phyloP scores from a whole-genome alignment of 352 stramenopile genomes.

The Phytophthora quininea region DNA sequence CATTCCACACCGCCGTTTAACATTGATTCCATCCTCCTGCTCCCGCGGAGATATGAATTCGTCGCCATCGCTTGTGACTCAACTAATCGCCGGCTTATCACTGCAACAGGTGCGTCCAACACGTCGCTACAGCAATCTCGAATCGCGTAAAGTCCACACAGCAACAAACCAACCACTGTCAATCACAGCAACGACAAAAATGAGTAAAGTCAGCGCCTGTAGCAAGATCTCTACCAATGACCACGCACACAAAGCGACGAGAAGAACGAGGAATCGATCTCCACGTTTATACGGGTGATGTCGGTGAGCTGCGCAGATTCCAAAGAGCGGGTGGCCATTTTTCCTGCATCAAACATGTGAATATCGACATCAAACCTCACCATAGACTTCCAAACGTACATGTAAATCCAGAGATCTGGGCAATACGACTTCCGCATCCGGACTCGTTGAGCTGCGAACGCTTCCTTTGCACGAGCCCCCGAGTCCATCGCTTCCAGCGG shows the following conservation, averaged over 20 bases:
- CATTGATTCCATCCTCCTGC: slow-evolving; percentile 8
- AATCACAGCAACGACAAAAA: not conserved
- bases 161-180: slow-evolving; percentile 44
- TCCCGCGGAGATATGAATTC: slow-evolving; percentile 8
- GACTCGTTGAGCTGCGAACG: slow-evolving; percentile 61
- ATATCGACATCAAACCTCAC: slow-evolving; percentile 4
- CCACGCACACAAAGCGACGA: slow-evolving; percentile 51
- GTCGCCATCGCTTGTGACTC: not conserved
- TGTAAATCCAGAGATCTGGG: slow-evolving; percentile 65
- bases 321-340: slow-evolving; percentile 59
- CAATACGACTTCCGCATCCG: slow-evolving; percentile 47
- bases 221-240: not conserved
- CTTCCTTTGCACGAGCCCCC: slow-evolving; percentile 35
- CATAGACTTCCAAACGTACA: slow-evolving; percentile 36
- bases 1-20: slow-evolving; percentile 12
- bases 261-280: slow-evolving; percentile 56
- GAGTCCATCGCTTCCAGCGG: slow-evolving; percentile 29
- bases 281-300: slow-evolving; percentile 60
- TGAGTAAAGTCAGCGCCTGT: not conserved
- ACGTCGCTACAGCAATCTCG: slow-evolving; percentile 48
- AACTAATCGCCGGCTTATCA: slow-evolving; percentile 27
- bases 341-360: slow-evolving; percentile 38
- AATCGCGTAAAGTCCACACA: slow-evolving; percentile 51
- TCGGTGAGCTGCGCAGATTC: slow-evolving; percentile 42
- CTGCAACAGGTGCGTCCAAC: slow-evolving; percentile 17